Evolutionary conservation across 495 filamentous ascomycete species (phyloP), one percentile per base, ranked within the genome.

Genomic region (Cercophora sp.): DNA sequence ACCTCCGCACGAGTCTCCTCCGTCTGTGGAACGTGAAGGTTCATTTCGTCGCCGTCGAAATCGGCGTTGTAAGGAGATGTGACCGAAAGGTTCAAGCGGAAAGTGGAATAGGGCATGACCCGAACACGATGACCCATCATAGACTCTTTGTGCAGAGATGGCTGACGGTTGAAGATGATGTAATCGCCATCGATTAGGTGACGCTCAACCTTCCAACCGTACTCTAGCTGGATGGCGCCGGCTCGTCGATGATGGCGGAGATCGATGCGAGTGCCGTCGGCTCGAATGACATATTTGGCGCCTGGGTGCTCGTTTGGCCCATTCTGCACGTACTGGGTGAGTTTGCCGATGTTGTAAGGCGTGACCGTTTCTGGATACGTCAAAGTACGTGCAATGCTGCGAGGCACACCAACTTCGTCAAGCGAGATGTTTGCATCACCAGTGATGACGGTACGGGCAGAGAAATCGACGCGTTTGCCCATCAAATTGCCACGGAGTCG

Each of bases 1-100:
- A 99, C 81, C 70, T 99, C 93, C 6, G 91, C 86, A 43, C 94
- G 82, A 10, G 93, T 93, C 71, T 98, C 93, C 72, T 97, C 93
- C 2, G 94, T 98, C 65, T 98, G 93, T 13, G 93, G 93, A 4
- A 98, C 91, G 69, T 98, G 93, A 55, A 98, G 69, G 61, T 98
- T 98, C 93, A 98, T 98, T 69, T 98, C 93, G 56, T 98, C 93
- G 58, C 93, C 93, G 60, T 98, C 93, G 64, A 98, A 98, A 83
- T 98, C 93, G 37, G 93, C 93, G 70, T 98, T 98, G 79, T 98
- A 98, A 1, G 93, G 93, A 35, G 91, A 92, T 0, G 93, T 99
- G 60, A 99, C 93, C 1, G 93, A 99, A 52, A 99, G 70, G 61
- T 99, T 99, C 19, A 99, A 79, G 26, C 93, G 82, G 76, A 99